Conservation (phyloP, 208 protist species). For the Leptomonas pyrrhocoris region DNA sequence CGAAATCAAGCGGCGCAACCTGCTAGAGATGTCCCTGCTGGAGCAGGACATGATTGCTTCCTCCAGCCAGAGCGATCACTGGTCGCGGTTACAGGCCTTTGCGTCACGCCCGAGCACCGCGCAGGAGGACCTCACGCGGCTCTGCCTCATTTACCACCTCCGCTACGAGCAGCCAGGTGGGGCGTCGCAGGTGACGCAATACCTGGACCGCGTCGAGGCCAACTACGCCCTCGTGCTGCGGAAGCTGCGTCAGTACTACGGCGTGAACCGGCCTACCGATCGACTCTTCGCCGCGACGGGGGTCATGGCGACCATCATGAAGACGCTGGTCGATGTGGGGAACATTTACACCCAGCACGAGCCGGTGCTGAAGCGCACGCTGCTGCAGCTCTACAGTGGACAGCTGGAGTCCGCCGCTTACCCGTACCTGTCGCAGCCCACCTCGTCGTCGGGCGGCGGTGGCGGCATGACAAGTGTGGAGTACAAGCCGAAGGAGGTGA, state of each 20-base stretch:
- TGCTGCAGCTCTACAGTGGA: conserved; percentile 79
- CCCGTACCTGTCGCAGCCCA: conserved; percentile 56
- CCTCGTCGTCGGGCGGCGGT: conserved; percentile 31
- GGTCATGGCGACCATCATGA: conserved; percentile 84
- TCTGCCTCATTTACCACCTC: conserved; percentile 86
- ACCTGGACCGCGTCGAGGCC: conserved; percentile 49
- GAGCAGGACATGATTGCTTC: conserved; percentile 95
- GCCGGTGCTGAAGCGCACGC: conserved; percentile 85
- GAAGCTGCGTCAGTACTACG: conserved; percentile 76
- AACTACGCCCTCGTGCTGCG: conserved; percentile 48
- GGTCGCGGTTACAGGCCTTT: conserved; percentile 66
- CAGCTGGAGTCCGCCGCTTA: conserved; percentile 50
- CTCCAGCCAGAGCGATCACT: conserved; percentile 67
- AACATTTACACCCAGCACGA: conserved; percentile 98
- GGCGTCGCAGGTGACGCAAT: conserved; percentile 30
- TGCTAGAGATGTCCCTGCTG: conserved; percentile 94
- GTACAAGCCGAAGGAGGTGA: conserved; percentile 69
- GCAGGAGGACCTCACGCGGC: conserved; percentile 58
- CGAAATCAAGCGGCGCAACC: conserved; percentile 73
- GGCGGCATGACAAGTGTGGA: conserved; percentile 16
- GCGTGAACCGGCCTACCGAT: conserved; percentile 57
- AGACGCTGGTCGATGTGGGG: conserved; percentile 85
- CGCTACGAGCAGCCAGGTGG: conserved; percentile 67
- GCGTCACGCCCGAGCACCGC: conserved; percentile 36
- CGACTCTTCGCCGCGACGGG: conserved; percentile 89